These are phyloP conservation scores for Phallus indusiatus DNA, from an alignment of 768 basidiomycete species.

Conservation along the genomic window DNA sequence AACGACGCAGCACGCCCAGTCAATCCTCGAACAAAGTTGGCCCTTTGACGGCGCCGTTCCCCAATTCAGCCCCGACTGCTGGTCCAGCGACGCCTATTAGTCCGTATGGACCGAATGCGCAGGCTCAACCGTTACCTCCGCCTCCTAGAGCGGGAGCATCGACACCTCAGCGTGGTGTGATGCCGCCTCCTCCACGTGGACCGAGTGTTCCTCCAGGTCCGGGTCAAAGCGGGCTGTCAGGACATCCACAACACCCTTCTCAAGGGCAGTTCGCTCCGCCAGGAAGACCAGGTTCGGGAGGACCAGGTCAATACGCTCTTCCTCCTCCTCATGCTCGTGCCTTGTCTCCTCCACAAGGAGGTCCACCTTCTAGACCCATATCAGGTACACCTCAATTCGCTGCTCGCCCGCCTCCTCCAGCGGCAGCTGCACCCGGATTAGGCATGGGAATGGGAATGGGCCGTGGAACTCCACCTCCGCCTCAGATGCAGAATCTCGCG, in stretches of 20 bases:
- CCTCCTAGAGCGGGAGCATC: constrained; percentile 18
- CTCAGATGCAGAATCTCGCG: constrained; percentile 19
- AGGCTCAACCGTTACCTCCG: constrained; percentile 32
- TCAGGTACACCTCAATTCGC: constrained; percentile 23
- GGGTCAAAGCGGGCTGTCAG: constrained; percentile 17
- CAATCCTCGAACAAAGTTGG: constrained; percentile 43
- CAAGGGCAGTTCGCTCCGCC: constrained; percentile 22
- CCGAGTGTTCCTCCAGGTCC: constrained; percentile 29
- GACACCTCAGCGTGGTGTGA: constrained; percentile 16
- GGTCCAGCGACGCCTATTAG: constrained; percentile 19
- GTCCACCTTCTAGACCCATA: constrained; percentile 14
- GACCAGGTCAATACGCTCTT: constrained; percentile 40
- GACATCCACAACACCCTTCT: constrained; percentile 26
- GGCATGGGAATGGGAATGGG: constrained; percentile 15
- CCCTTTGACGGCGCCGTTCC: constrained; percentile 85
- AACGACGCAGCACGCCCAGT: constrained; percentile 41
- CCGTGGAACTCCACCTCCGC: constrained; percentile 21
- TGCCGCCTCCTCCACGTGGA: constrained; percentile 7
- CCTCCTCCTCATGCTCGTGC: constrained; percentile 33
- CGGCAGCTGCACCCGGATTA: constrained; percentile 28
- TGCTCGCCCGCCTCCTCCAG: constrained; percentile 24
- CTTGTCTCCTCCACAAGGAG: constrained; percentile 25
- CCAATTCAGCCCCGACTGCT: constrained; percentile 40
- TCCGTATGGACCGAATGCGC: constrained; percentile 30
- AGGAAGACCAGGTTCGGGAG: constrained; percentile 23